A percentile compares a stretch with the other conserved stretches of the same genome.
phyloP scores from a whole-genome alignment of 1,284 basidiomycete species.

The Puccinia hordei region DNA sequence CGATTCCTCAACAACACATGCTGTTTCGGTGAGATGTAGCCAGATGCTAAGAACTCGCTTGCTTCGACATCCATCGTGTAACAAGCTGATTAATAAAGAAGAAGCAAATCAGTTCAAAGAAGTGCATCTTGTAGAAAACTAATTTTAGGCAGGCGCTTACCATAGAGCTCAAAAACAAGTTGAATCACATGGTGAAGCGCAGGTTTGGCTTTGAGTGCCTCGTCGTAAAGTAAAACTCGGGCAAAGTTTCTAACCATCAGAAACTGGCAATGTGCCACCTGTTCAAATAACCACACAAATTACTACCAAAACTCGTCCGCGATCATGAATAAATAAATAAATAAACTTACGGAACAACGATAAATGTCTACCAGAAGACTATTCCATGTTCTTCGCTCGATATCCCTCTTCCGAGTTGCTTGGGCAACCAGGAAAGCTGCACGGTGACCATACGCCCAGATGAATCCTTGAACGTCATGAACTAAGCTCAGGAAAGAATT shows the following conservation, averaged over 20 bases:
- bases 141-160: constrained; percentile 53
- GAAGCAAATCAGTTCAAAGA: background rate
- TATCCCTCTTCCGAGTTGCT: constrained; percentile 59
- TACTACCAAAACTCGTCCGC: background rate
- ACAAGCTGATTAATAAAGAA: constrained; percentile 14
- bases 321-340: constrained; percentile 51
- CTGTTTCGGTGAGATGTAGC: constrained; percentile 59
- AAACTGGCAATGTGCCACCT: constrained; percentile 57
- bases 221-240: constrained; percentile 59
- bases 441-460: constrained; percentile 60
- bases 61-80: constrained; percentile 55
- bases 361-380: constrained; percentile 59
- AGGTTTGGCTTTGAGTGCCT: constrained; percentile 58
- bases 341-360: constrained; percentile 57
- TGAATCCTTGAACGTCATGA: constrained; percentile 58
- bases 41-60: constrained; percentile 60
- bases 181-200: constrained; percentile 60
- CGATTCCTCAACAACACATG: constrained; percentile 58
- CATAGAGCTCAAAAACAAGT: constrained; percentile 57
- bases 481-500: constrained; percentile 52
- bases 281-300: background rate
- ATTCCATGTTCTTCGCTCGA: constrained; percentile 60
- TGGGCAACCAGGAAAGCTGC: constrained; percentile 60
- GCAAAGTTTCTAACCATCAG: constrained; percentile 60
- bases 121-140: constrained; percentile 47